Percentiles rank a stretch among this genome's conserved stretches.
phyloP scores from a whole-genome alignment of 805 yeast genomes.

The Citeromyces matritensis region DNA sequence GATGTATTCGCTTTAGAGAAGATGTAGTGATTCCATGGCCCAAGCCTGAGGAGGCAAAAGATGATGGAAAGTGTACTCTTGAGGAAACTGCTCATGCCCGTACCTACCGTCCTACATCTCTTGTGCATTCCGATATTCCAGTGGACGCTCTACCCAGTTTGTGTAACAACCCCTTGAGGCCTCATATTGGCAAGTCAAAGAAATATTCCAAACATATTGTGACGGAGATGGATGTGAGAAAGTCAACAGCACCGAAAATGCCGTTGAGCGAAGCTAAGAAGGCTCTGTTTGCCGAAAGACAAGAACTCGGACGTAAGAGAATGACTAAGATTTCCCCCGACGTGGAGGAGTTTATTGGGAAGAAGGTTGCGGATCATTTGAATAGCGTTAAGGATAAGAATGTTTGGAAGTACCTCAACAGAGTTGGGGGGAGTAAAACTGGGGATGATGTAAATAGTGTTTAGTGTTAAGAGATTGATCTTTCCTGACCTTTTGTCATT shows the following conservation, averaged over 20 bases:
- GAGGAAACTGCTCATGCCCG: slow-evolving; percentile 48
- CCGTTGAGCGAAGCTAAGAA: slow-evolving; percentile 53
- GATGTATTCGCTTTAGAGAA: slow-evolving; percentile 60
- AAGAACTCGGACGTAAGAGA: slow-evolving; percentile 24
- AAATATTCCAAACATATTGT: slow-evolving; percentile 40
- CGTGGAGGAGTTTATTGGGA: slow-evolving; percentile 28
- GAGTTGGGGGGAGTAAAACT: slow-evolving; percentile 4
- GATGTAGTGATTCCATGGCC: slow-evolving; percentile 85
- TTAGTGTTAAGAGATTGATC: neutral
- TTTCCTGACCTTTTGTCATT: too few relatives aligned
- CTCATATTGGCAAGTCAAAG: slow-evolving; percentile 46
- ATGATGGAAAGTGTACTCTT: slow-evolving; percentile 42
- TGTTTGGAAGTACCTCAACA: slow-evolving; percentile 12
- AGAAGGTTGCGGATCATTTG: slow-evolving; percentile 19
- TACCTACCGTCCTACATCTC: slow-evolving; percentile 57
- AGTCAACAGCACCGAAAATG: slow-evolving; percentile 59
- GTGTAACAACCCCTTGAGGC: slow-evolving; percentile 23
- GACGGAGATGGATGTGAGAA: slow-evolving; percentile 45
- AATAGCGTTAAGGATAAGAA: slow-evolving; percentile 14
- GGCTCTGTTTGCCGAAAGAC: slow-evolving; percentile 43
- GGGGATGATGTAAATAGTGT: slow-evolving; percentile 5
- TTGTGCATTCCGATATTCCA: slow-evolving; percentile 60
- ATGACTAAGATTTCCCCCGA: slow-evolving; percentile 22
- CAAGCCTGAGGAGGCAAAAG: slow-evolving; percentile 42
- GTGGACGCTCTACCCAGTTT: slow-evolving; percentile 45